phyloP scores from a whole-genome alignment of 306 rosid species.

The Pterocarpus santalinus region DNA sequence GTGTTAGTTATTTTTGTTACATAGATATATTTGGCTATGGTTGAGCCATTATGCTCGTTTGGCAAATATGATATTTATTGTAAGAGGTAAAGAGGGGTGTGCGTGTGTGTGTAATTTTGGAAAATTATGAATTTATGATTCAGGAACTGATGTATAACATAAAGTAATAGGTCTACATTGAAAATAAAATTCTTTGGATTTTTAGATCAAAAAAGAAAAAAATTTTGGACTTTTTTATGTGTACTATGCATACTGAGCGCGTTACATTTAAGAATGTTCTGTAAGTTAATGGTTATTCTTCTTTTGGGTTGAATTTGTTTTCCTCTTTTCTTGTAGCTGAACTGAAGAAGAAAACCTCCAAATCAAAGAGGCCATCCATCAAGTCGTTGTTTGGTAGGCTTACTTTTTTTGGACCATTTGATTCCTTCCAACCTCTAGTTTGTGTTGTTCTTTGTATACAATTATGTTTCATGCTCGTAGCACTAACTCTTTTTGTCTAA shows the following conservation, averaged over 20 bases:
- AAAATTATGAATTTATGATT: background rate
- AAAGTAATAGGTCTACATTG: background rate
- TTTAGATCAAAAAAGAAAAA: background rate
- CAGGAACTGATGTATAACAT: background rate
- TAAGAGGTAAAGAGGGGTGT: background rate
- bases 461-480: background rate
- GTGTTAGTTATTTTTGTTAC: constrained; percentile 11
- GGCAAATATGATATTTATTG: background rate
- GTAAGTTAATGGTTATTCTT: background rate
- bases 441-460: background rate
- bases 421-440: background rate
- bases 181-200: background rate
- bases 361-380: constrained; percentile 78
- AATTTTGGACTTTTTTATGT: no score
- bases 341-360: constrained; percentile 78
- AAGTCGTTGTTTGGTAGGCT: constrained; percentile 83
- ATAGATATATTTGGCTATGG: background rate
- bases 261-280: background rate
- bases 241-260: background rate
- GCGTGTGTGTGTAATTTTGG: background rate
- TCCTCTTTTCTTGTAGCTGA: constrained; percentile 65
- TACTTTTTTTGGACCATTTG: background rate
- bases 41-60: background rate
- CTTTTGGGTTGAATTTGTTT: constrained; percentile 15
- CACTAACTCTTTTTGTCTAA: constrained; percentile 25